A percentile compares a stretch with the other conserved stretches of the same genome.
phyloP scores from a whole-genome alignment of 805 yeast species.

The Priceomyces medius region DNA sequence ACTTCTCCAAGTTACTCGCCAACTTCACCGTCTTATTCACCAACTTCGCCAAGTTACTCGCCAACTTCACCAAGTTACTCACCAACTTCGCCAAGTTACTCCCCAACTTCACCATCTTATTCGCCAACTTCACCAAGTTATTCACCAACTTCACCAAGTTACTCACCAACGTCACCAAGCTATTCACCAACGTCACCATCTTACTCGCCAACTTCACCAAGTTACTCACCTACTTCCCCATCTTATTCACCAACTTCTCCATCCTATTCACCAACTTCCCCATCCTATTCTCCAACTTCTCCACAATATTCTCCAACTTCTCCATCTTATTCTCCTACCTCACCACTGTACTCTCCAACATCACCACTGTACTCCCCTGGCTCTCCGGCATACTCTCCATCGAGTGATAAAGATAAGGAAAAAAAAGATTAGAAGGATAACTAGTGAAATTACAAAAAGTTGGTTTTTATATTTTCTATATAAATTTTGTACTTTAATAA shows the following conservation, averaged over 20 bases:
- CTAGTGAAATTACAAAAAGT: background rate
- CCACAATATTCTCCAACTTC: constrained; percentile 52
- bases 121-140: constrained; percentile 80
- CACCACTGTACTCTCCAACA: constrained; percentile 56
- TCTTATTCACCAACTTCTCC: constrained; percentile 77
- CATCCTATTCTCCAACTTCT: constrained; percentile 57
- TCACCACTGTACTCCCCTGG: constrained; percentile 66
- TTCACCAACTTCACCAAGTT: constrained; percentile 73
- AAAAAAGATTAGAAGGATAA: constrained; percentile 1
- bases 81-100: constrained; percentile 79
- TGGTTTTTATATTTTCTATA: background rate
- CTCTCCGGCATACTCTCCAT: constrained; percentile 55
- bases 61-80: constrained; percentile 71
- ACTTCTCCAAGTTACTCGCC: constrained; percentile 79
- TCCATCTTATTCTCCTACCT: constrained; percentile 56
- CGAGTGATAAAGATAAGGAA: constrained; percentile 22
- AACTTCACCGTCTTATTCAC: constrained; percentile 63
- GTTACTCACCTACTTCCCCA: constrained; percentile 73
- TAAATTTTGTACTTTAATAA: constrained; percentile 4
- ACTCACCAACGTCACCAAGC: constrained; percentile 65
- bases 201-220: constrained; percentile 76
- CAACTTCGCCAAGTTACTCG: constrained; percentile 57
- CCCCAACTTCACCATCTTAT: constrained; percentile 71
- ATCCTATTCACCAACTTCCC: constrained; percentile 70
- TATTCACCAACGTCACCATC: constrained; percentile 73